These are phyloP conservation scores for Psilocybe sp. DNA, from an alignment of 768 basidiomycete genomes.

Conservation along the genomic window DNA sequence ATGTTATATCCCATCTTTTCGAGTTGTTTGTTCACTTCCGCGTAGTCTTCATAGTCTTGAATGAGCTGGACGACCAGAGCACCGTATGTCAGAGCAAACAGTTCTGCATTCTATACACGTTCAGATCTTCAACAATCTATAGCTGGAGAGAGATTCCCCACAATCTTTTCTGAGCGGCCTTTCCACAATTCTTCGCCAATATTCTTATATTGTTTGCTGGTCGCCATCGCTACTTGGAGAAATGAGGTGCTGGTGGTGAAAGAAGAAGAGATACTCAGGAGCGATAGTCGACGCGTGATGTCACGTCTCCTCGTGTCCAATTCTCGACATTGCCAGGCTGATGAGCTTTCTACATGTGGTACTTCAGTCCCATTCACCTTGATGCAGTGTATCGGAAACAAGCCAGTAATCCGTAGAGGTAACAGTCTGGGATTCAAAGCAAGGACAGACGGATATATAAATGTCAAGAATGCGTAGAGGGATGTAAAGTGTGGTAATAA, in stretches of 20 bases:
- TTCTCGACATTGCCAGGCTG: neutral
- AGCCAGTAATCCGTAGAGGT: no score
- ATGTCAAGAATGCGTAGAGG: neutral
- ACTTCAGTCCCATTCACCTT: no score
- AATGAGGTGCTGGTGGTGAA: conserved; percentile 5
- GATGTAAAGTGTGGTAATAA: neutral
- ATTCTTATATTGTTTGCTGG: conserved; percentile 81
- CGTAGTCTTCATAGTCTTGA: conserved; percentile 98
- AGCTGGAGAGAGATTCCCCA: conserved; percentile 34
- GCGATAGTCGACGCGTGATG: conserved; percentile 19
- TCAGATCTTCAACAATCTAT: conserved; percentile 12
- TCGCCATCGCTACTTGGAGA: conserved; percentile 55
- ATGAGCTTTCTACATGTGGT: no score
- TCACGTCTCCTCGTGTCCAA: conserved; percentile 25
- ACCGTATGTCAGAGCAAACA: conserved; percentile 96
- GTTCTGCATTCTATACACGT: conserved; percentile 82
- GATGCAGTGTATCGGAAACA: no score
- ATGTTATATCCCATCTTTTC: conserved; percentile 99
- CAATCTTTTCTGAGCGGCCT: conserved; percentile 90
- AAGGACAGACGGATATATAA: neutral
- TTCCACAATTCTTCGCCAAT: conserved; percentile 98
- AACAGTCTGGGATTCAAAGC: neutral
- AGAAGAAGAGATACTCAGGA: neutral
- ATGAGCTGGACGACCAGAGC: conserved; percentile 97
- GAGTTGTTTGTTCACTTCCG: conserved; percentile 92